phyloP scores from a whole-genome alignment of 1,139 yeast genomes.

The Geotrichum armillariae region DNA sequence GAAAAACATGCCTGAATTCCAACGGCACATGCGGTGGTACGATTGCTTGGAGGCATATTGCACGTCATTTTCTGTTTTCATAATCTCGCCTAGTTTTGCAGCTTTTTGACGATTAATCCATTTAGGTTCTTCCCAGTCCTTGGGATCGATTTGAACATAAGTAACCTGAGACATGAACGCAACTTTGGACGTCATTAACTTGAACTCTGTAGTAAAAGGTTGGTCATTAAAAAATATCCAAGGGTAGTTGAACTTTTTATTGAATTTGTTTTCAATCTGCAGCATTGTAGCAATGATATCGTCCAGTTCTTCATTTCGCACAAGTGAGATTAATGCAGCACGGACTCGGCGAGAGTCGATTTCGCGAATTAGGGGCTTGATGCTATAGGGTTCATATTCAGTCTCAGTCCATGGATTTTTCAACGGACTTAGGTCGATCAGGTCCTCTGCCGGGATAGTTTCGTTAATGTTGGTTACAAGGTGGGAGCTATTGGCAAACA shows the following conservation, averaged over 20 bases:
- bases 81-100: constrained; percentile 44
- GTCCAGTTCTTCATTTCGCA: constrained; percentile 59
- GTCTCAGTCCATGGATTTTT: constrained; percentile 27
- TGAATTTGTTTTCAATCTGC: constrained; percentile 64
- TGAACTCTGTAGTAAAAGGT: constrained; percentile 62
- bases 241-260: constrained; percentile 69
- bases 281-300: constrained; percentile 53
- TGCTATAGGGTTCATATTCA: constrained; percentile 33
- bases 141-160: constrained; percentile 54
- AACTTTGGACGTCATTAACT: constrained; percentile 33
- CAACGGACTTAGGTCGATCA: constrained; percentile 23
- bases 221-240: constrained; percentile 77
- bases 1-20: constrained; percentile 64
- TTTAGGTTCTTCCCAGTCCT: constrained; percentile 66
- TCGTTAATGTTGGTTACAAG: constrained; percentile 8
- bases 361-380: constrained; percentile 27
- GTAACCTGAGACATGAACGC: constrained; percentile 53
- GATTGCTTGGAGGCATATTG: constrained; percentile 64
- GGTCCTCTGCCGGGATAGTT: constrained; percentile 5
- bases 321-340: constrained; percentile 74
- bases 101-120: constrained; percentile 48
- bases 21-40: constrained; percentile 80
- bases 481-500: not conserved
- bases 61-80: constrained; percentile 48
- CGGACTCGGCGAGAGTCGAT: constrained; percentile 46